Base-by-base conservation (phyloP, 106 monocot species). In the Dactylorhiza incarnata region DNA sequence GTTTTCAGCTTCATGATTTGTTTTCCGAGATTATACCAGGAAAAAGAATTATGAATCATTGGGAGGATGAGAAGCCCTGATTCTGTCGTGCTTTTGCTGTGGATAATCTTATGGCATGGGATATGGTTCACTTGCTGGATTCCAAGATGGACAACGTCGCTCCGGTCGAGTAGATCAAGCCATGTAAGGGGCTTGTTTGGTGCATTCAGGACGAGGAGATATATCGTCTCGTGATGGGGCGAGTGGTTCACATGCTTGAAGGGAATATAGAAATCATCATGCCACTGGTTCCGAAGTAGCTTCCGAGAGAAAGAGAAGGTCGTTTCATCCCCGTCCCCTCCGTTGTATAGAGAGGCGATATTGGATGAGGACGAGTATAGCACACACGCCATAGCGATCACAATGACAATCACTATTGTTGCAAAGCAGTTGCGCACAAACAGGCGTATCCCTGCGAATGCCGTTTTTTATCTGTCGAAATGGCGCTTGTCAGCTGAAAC, bases 211-310 rank as follows among this genome's bases (percentile, higher is more conserved):
- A 76, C 67, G 24, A 77, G 7, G 76, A 66, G 67, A 46, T 66
- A 49, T 77, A 29, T 10, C 65, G 63, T 23, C 76, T 66, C 13
- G 16, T 66, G 19, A 77, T 77, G 76, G 49, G 76, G 48, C 65
- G 67, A 23, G 76, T 77, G 45, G 16, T 77, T 19, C 76, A 77
- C 23, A 77, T 77, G 69, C 50, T 83, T 23, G 83, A 83, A 70
- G 83, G 83, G 24, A 29, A 71, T 29, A 8, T 75, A 16, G 79
- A 71, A 23, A 70, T 83, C 8, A 53, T 29, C 20, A 48, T 72
- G 61, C 79, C 83, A 13, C 83, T 75, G 9, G 9, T 79, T 55
- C 79, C 83, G 6, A 66, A 16, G 67, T 48, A 22, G 1, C 49
- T 77, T 15, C 65, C 65, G 16, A 55, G n/a, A n/a, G n/a, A n/a